Base-by-base conservation (phyloP, 176 grass and related monocot species). In the Aegilops speltoides region DNA sequence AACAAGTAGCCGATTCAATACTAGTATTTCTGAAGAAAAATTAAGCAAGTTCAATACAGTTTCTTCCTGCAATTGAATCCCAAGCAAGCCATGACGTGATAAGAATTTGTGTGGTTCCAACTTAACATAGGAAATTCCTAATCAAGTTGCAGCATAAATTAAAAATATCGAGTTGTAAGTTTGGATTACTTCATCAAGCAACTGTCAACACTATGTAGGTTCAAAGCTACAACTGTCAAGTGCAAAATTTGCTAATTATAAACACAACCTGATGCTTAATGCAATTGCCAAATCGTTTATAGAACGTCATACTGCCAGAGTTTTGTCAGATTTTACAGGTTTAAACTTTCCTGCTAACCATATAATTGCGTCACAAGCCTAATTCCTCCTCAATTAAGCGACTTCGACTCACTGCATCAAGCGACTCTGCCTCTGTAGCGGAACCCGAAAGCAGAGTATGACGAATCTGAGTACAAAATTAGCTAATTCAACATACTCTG, bases 21-120 rank as follows among this genome's bases (percentile, higher is more conserved):
- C 19, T 20, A n/a, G n/a, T n/a, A 26, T 13, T 75, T 15, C n/a
- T 26, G 23, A 50, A 75, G 72, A 48, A 75, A 71, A 50, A 75
- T 5, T 50, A 7, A 75, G 72, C 23, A 50, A 75, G 23, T 50
- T 73, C n/a, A 45, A 31, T 38, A 7, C 22, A 46, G 64, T n/a
- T 72, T 37, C 36, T 64, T 26, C 64, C 68, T 66, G n/a, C 61
- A 20, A 59, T 54, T 85, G 82, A 75, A 76, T 59, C 33, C 40
- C 9, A 85, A 80, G 66, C n/a, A 74, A 88, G 69, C 56, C 8
- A 29, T 74, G 29, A 48, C 38, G 54, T 38, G 0, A 5, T 3
- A 15, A 66, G 5, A 73, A 56, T 7, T 52, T 73, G 34, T 59
- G 34, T 20, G 56, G 11, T 68, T 34, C 24, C 0, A 16, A 43